These are phyloP conservation scores for Eutrema japonicum DNA, from an alignment of 345 rosid genomes.

Conservation along the genomic window DNA sequence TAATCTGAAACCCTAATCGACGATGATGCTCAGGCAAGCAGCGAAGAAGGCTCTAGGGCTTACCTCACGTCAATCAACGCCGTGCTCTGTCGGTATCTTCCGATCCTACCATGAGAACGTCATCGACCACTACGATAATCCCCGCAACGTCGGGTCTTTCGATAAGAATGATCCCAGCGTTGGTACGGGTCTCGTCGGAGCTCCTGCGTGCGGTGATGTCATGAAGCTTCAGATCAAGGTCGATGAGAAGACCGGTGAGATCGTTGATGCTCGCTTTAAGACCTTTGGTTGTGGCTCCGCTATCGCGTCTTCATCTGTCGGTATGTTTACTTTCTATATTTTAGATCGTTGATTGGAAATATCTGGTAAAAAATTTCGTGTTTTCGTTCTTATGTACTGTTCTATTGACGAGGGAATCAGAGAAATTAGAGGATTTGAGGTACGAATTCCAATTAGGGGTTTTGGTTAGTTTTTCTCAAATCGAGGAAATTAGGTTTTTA, in stretches of 20 bases:
- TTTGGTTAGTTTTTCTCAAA: neutral
- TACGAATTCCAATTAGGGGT: neutral
- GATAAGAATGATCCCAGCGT: constrained; percentile 86
- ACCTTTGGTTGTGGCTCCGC: constrained; percentile 99
- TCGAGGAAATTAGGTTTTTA: neutral
- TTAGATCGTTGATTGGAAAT: neutral
- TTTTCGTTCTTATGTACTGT: neutral
- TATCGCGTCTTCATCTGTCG: constrained; percentile 95
- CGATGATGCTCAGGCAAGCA: constrained; percentile 57
- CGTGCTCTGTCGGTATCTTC: constrained; percentile 41
- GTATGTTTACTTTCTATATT: constrained; percentile 42
- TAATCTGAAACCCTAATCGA: constrained; percentile 10
- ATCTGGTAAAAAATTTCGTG: neutral
- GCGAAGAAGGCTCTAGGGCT: constrained; percentile 56
- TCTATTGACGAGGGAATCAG: neutral
- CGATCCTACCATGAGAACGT: constrained; percentile 92
- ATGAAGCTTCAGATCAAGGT: constrained; percentile 98
- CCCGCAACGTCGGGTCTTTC: constrained; percentile 93
- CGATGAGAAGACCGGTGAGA: constrained; percentile 81
- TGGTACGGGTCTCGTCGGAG: constrained; percentile 96
- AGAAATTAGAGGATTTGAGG: neutral
- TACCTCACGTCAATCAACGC: constrained; percentile 40
- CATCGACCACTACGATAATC: constrained; percentile 92
- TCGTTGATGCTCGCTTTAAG: constrained; percentile 91
- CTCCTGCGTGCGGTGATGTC: constrained; percentile 98